A percentile compares a stretch with the other conserved stretches of the same genome.
These are phyloP conservation scores for Solanum chmielewskii DNA, from an alignment of 257 asterid genomes.

Conservation along the genomic window DNA sequence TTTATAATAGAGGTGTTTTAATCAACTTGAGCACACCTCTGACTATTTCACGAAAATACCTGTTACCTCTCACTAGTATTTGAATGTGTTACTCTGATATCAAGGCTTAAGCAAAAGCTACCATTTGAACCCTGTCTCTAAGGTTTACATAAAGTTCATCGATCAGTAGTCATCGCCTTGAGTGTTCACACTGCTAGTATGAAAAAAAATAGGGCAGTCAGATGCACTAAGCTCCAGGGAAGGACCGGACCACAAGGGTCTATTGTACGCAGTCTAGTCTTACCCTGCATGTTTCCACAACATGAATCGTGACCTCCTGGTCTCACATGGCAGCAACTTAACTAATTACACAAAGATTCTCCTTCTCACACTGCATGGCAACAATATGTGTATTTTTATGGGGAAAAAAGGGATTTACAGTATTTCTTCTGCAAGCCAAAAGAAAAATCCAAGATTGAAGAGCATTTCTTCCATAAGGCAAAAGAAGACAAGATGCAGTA, in stretches of 20 bases:
- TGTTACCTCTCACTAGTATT: neutral
- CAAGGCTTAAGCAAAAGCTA: no score
- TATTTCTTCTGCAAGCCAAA: neutral
- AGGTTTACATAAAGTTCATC: neutral
- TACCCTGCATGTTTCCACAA: neutral
- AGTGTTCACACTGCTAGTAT: neutral
- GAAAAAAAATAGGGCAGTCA: rapidly evolving
- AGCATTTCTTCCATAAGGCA: neutral
- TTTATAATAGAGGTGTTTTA: no score
- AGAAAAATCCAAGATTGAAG: neutral
- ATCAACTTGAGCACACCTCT: no score
- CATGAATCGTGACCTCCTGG: neutral
- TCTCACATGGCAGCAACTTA: neutral
- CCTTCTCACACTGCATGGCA: neutral
- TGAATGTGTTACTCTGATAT: neutral
- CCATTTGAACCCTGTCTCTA: neutral
- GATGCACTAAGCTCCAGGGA: neutral
- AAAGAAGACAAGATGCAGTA: neutral
- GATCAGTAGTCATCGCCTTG: neutral
- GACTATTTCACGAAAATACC: no score
- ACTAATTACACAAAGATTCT: rapidly evolving
- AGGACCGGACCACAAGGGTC: no score
- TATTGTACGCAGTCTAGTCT: neutral
- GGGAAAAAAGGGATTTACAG: neutral
- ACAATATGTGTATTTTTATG: neutral